Percentiles rank a stretch among this genome's conserved stretches.
phyloP scores from a whole-genome alignment of 208 protist genomes.

The Acanthamoeba sp. region DNA sequence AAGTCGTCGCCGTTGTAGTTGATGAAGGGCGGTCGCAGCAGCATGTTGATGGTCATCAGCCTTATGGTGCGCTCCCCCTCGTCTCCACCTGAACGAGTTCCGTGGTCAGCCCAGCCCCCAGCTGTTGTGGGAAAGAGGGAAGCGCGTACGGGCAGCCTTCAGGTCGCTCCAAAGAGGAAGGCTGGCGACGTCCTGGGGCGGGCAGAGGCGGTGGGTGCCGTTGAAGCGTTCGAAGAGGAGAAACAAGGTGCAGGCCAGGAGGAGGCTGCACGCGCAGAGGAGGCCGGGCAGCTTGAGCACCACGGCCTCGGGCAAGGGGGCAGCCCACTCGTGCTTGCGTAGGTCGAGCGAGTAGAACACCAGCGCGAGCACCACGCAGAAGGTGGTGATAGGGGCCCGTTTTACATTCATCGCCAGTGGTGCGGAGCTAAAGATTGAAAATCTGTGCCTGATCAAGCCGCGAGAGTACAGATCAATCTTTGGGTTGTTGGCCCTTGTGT shows the following conservation, averaged over 20 bases:
- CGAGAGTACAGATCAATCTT: no score
- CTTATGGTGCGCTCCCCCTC: not conserved
- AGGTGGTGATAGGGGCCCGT: not conserved
- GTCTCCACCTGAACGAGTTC: not conserved
- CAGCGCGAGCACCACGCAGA: not conserved
- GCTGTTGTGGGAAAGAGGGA: no score
- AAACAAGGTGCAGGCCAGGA: not conserved
- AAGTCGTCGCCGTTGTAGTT: conserved; percentile 72
- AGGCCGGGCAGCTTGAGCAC: not conserved
- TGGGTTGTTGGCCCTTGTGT: no score
- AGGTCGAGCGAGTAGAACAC: conserved; percentile 26
- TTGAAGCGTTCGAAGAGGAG: conserved; percentile 1
- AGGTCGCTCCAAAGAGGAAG: not conserved
- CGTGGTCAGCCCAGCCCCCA: not conserved
- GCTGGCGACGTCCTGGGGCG: not conserved
- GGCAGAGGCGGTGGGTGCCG: not conserved
- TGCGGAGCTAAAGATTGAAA: not conserved
- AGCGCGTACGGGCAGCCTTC: not conserved
- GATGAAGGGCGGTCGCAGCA: conserved; percentile 66
- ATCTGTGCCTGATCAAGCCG: not conserved
- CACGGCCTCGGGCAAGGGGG: not conserved
- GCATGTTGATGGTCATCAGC: conserved; percentile 65
- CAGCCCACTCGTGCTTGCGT: not conserved
- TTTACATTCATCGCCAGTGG: not conserved
- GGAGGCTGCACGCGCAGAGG: conserved; percentile 4